Percentiles rank a stretch among this genome's conserved stretches.
Conservation (phyloP, 306 rosid species). For the Trifolium dubium region DNA sequence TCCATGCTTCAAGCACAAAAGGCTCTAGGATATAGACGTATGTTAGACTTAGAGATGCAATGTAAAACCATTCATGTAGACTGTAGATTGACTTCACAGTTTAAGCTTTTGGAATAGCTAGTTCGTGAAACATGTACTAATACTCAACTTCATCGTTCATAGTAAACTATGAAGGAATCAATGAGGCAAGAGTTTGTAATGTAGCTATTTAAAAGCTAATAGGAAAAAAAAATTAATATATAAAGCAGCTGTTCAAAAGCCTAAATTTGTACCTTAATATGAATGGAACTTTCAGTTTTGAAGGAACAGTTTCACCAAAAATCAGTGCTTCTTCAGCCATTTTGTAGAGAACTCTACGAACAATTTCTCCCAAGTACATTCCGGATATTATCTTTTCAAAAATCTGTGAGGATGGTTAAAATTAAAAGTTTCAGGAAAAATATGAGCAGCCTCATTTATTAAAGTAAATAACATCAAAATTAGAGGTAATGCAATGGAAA, state of each 20-base stretch:
- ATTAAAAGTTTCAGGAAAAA: slow-evolving; percentile 6
- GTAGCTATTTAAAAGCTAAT: background rate
- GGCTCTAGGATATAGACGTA: background rate
- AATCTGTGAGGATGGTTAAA: slow-evolving; percentile 51
- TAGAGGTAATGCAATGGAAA: slow-evolving; percentile 6
- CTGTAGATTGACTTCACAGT: background rate
- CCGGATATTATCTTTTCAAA: slow-evolving; percentile 89
- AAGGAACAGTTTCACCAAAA: slow-evolving; percentile 78
- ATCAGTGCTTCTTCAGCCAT: slow-evolving; percentile 87
- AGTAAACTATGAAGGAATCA: background rate
- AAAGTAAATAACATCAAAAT: slow-evolving; percentile 2
- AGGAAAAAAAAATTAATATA: background rate
- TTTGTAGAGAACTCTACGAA: slow-evolving; percentile 72
- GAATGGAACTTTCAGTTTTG: slow-evolving; percentile 67
- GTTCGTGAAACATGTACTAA: background rate
- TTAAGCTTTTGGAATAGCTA: slow-evolving; percentile 10
- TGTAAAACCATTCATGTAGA: background rate
- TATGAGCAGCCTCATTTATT: background rate
- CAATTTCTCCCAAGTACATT: slow-evolving; percentile 88
- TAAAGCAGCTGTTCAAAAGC: background rate
- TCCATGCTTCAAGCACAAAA: background rate
- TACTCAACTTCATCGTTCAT: background rate
- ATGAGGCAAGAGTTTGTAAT: background rate
- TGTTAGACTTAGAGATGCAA: background rate
- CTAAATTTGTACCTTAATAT: slow-evolving; percentile 58